Percentiles rank a stretch among this genome's conserved stretches.
phyloP scores from a whole-genome alignment of 257 asterid genomes.

The Penstemon eatonii region DNA sequence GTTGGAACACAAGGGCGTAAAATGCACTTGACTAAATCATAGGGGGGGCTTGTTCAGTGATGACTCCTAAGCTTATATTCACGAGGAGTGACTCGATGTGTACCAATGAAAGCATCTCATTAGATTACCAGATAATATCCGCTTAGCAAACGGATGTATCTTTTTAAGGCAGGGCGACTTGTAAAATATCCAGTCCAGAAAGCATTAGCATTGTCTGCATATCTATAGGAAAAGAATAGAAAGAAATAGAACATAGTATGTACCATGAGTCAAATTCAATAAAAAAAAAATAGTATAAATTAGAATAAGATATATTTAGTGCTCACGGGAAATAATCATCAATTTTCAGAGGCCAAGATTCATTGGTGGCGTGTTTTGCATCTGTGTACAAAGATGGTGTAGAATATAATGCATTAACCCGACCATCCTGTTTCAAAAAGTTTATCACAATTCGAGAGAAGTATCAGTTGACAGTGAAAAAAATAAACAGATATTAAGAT shows the following conservation, averaged over 20 bases:
- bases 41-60: not conserved
- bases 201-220: slow-evolving; percentile 59
- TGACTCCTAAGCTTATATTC: not conserved
- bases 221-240: slow-evolving; percentile 41
- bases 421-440: slow-evolving; percentile 70
- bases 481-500: not conserved
- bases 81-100: not conserved
- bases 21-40: slow-evolving; percentile 1
- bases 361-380: slow-evolving; percentile 61
- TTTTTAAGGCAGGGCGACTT: slow-evolving; percentile 80
- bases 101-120: slow-evolving; percentile 6
- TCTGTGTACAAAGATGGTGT: slow-evolving; percentile 83
- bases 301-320: slow-evolving; percentile 14
- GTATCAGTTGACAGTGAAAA: not conserved
- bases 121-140: slow-evolving; percentile 71
- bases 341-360: slow-evolving; percentile 71
- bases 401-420: slow-evolving; percentile 81
- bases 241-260: slow-evolving; percentile 13
- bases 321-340: slow-evolving; percentile 93
- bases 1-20: too few species aligned
- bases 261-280: not conserved
- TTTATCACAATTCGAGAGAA: slow-evolving; percentile 3
- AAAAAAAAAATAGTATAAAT: slow-evolving; percentile 10
- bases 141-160: slow-evolving; percentile 69
- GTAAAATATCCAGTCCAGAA: slow-evolving; percentile 90